phyloP scores from a whole-genome alignment of 805 yeast genomes.

The Cyberlindnera misumaiensis region DNA sequence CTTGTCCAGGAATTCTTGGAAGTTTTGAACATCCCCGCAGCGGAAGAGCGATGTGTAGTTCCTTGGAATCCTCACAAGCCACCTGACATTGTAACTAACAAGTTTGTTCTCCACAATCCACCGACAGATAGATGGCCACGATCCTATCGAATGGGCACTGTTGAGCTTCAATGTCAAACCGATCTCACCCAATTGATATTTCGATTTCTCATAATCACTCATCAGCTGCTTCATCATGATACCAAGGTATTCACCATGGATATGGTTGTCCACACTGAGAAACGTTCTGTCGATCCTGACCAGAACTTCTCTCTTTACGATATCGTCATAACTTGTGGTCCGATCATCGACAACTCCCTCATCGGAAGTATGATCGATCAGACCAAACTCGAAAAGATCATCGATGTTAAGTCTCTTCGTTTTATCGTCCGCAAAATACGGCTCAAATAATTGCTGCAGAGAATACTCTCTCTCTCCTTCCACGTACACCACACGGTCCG shows the following conservation, averaged over 20 bases:
- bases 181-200: conserved; percentile 32
- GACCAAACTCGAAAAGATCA: conserved; percentile 24
- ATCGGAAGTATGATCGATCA: conserved; percentile 21
- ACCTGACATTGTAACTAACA: conserved; percentile 32
- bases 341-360: conserved; percentile 21
- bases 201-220: conserved; percentile 29
- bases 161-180: conserved; percentile 27
- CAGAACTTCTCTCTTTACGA: conserved; percentile 22
- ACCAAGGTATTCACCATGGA: conserved; percentile 33
- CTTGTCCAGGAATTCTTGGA: conserved; percentile 27
- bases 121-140: conserved; percentile 27
- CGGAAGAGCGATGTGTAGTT: conserved; percentile 22
- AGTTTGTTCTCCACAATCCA: conserved; percentile 32
- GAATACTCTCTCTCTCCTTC: conserved; percentile 21
- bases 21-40: conserved; percentile 17
- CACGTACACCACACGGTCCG: conserved; percentile 27
- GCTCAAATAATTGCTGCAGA: conserved; percentile 19
- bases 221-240: conserved; percentile 28
- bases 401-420: conserved; percentile 23
- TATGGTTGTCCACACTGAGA: conserved; percentile 29
- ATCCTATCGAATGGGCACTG: conserved; percentile 12
- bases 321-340: conserved; percentile 14
- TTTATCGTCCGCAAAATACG: conserved; percentile 25
- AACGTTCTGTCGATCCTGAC: conserved; percentile 28
- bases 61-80: conserved; percentile 31